Evolutionary conservation across 2,329 filamentous ascomycete genomes (phyloP).

Genomic region (Periconia sp.): DNA sequence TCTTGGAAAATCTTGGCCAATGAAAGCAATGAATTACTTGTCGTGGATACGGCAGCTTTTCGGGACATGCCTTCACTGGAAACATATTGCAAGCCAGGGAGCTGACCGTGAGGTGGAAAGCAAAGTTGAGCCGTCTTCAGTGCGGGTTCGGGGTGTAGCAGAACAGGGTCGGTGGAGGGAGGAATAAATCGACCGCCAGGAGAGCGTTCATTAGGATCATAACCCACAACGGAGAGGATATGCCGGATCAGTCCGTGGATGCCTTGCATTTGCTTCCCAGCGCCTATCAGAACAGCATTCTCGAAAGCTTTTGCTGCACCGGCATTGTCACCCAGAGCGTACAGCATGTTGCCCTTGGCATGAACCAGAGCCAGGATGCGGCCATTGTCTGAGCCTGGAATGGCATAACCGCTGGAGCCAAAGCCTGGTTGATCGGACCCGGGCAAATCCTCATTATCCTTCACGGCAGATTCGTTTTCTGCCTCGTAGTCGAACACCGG

Average conservation of each 20-base stretch:
- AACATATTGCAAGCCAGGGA: slow-evolving; percentile 78
- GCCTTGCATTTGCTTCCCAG: slow-evolving; percentile 68
- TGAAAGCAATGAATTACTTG: slow-evolving; percentile 91
- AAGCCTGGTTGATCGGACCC: slow-evolving; percentile 58
- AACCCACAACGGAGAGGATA: slow-evolving; percentile 69
- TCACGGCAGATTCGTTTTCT: slow-evolving; percentile 40
- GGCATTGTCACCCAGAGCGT: slow-evolving; percentile 79
- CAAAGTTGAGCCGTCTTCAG: slow-evolving; percentile 80
- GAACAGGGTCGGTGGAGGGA: slow-evolving; percentile 61
- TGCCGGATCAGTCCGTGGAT: slow-evolving; percentile 78
- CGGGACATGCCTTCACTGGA: slow-evolving; percentile 66
- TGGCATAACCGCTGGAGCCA: slow-evolving; percentile 79
- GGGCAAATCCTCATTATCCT: slow-evolving; percentile 44
- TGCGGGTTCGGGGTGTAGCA: slow-evolving; percentile 82
- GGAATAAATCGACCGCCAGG: slow-evolving; percentile 28
- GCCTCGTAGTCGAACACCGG: slow-evolving; percentile 58
- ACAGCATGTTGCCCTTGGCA: slow-evolving; percentile 98
- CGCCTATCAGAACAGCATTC: slow-evolving; percentile 87
- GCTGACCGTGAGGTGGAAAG: slow-evolving; percentile 72
- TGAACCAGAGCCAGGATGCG: slow-evolving; percentile 92
- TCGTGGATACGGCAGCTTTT: slow-evolving; percentile 84
- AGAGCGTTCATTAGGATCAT: slow-evolving; percentile 40
- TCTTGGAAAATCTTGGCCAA: slow-evolving; percentile 98
- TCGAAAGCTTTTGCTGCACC: slow-evolving; percentile 88
- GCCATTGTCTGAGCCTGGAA: slow-evolving; percentile 86